Conservation (phyloP, 1,284 basidiomycete genomes). For the Trichosporon sp. region DNA sequence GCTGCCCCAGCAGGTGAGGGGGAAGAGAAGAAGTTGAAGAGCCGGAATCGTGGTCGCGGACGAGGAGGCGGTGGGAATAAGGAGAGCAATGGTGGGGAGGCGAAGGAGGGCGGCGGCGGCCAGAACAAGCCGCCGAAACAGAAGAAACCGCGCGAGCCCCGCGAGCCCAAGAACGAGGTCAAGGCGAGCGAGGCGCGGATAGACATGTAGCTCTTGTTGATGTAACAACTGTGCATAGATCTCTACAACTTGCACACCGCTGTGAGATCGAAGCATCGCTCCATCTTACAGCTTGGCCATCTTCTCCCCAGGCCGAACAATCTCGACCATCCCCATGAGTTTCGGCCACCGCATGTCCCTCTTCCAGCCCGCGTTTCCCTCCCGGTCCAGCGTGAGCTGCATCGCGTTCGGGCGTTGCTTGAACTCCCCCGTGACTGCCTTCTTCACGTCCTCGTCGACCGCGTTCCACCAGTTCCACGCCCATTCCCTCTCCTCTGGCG, state of each 20-base stretch:
- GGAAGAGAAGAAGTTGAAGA: conserved; percentile 4
- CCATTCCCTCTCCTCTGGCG: conserved; percentile 57
- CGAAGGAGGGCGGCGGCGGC: conserved; percentile 11
- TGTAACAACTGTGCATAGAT: neutral
- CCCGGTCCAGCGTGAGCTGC: conserved; percentile 61
- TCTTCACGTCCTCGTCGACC: conserved; percentile 58
- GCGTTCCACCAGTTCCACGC: conserved; percentile 63
- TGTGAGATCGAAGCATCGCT: no score
- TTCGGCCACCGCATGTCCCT: conserved; percentile 61
- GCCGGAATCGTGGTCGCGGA: conserved; percentile 16
- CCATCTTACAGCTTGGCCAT: conserved; percentile 3
- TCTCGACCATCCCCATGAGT: conserved; percentile 27
- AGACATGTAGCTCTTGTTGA: conserved; percentile 27
- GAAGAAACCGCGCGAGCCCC: conserved; percentile 8
- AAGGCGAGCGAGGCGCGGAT: conserved; percentile 30
- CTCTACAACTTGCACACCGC: neutral
- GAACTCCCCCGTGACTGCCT: conserved; percentile 47
- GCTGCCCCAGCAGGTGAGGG: neutral
- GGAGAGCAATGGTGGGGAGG: neutral
- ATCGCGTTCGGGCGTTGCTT: conserved; percentile 45
- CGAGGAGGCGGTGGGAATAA: conserved; percentile 4
- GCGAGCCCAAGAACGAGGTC: neutral
- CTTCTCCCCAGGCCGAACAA: conserved; percentile 12
- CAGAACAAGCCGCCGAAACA: neutral
- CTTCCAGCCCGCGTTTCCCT: conserved; percentile 63